Base-by-base conservation (phyloP, 179 eudicot genomes). In the Corrigiola litoralis region DNA sequence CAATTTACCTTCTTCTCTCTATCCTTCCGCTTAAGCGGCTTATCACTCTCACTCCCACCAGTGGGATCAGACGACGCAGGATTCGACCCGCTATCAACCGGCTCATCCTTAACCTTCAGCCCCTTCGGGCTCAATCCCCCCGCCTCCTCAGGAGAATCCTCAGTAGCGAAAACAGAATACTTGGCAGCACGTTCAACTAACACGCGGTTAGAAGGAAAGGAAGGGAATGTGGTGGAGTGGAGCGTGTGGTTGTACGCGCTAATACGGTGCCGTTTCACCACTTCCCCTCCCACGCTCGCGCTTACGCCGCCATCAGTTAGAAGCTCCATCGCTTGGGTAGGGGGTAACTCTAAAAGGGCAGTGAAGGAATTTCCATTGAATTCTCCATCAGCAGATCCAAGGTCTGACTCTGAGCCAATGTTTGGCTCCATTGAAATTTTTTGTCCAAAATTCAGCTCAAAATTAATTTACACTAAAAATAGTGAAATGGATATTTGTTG, bases 301-400 rank as follows among this genome's bases (percentile, higher is more conserved):
- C 29, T 46, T 1, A 1, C n/a, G 46, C 3, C 20, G 18, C 29
- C 42, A 3, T 63, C 75, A 0, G 64, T 55, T 66, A 94, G 25
- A 25, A 94, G 89, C 80, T 88, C 86, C 66, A 85, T 66, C 0
- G 92, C 95, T 53, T 84, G 97, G 16, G 49, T 87, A 8, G 94
- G 58, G 36, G 99, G 87, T 9, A 94, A 82, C 34, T 82, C 95
- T 1, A 94, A 79, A 49, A 94, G 89, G 2, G 99, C 88, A 49
- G 96, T 87, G 80, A 94, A 94, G 40, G 95, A 94, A 71, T 67
- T 86, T 18, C 77, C 80, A 54, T 68, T 79, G 7, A 83, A 74
- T 40, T 87, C 89, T n/a, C 80, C 95, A 5, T 69, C 69, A 29
- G n/a, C n/a, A n/a, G n/a, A n/a, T n/a, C n/a, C n/a, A n/a, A n/a